Evolutionary conservation across 2,329 filamentous ascomycete species (phyloP), one percentile per base, ranked within the genome.

Genomic region (Ciborinia camelliae): DNA sequence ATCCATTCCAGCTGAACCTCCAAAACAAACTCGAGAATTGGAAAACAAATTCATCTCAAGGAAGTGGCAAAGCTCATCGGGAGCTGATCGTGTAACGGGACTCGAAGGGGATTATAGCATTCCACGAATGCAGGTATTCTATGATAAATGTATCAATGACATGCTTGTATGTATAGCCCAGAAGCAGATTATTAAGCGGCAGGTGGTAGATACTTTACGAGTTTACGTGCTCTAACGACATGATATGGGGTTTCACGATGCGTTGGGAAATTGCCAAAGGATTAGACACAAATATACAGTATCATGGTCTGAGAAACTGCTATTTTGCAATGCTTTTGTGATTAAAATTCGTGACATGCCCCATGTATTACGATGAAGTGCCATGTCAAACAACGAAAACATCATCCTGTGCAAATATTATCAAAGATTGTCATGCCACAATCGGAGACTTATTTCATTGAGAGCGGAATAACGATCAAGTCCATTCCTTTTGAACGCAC

Each of bases 401-500:
- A n/a, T 35, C 41, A 48, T 50, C 41, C 62, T 39, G 30, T 63
- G 52, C 62, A 58, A 63, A 41, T 45, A 48, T 39, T 39, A 47
- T 58, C 48, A 23, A 28, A 58, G 62, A 63, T 58, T 59, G 53
- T 59, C 4, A 50, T 50, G 18, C 62, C 62, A 63, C 52, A 58
- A 50, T 43, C 52, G 43, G 20, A 65, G 61, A 63, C 53, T 59
- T 32, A 37, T 63, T 37, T 39, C 41, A 63, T 43, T 50, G 62
- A 63, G 62, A 62, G 65, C 60, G 60, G 58, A 68, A 66, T 62
- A 64, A 65, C 65, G 61, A 52, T 66, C 62, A 68, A 68, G 65
- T 66, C 50, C 62, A 66, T 47, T 59, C 62, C 55, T 84, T 85
- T 86, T 84, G 85, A 82, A 87, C 84, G 87, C 95, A 62, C 93